These are phyloP conservation scores for Ogataea parapolymorpha DNA, from an alignment of 805 yeast species.

Conservation along the genomic window DNA sequence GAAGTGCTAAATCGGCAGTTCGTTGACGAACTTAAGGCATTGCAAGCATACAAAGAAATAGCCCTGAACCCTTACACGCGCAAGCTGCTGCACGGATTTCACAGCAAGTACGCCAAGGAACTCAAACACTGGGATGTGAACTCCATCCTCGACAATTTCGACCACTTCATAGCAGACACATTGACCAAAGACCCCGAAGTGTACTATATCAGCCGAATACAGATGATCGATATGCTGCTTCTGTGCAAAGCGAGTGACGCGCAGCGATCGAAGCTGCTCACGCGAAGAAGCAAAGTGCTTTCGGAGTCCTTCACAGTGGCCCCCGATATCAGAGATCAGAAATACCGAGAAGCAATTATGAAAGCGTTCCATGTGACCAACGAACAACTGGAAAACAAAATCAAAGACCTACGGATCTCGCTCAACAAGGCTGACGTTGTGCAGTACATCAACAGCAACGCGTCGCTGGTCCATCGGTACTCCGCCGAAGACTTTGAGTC, in stretches of 20 bases:
- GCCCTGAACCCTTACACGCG: constrained; percentile 16
- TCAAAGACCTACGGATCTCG: constrained; percentile 10
- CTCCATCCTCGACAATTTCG: constrained; percentile 12
- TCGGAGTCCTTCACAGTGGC: constrained; percentile 10
- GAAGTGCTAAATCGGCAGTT: constrained; percentile 25
- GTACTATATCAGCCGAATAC: constrained; percentile 15
- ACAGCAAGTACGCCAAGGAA: constrained; percentile 14
- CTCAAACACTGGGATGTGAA: constrained; percentile 19
- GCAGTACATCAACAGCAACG: constrained; percentile 4
- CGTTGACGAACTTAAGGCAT: constrained; percentile 13
- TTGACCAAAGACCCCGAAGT: constrained; percentile 2
- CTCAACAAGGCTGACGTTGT: constrained; percentile 16
- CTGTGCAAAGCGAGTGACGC: constrained; percentile 17
- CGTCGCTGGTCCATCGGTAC: constrained; percentile 10
- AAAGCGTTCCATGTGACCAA: constrained; percentile 11
- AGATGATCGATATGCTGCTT: constrained; percentile 18
- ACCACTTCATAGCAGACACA: constrained; percentile 6
- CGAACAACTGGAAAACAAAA: constrained; percentile 4
- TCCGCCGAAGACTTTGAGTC: constrained; percentile 11
- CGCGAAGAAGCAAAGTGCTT: constrained; percentile 10
- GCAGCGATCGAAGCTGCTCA: constrained; percentile 13
- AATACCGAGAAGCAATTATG: constrained; percentile 8
- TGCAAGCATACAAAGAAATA: constrained; percentile 16
- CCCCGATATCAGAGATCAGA: constrained; percentile 15
- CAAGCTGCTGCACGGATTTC: constrained; percentile 12